phyloP scores from a whole-genome alignment of 202 grass and related monocot genomes.

The Setaria viridis region DNA sequence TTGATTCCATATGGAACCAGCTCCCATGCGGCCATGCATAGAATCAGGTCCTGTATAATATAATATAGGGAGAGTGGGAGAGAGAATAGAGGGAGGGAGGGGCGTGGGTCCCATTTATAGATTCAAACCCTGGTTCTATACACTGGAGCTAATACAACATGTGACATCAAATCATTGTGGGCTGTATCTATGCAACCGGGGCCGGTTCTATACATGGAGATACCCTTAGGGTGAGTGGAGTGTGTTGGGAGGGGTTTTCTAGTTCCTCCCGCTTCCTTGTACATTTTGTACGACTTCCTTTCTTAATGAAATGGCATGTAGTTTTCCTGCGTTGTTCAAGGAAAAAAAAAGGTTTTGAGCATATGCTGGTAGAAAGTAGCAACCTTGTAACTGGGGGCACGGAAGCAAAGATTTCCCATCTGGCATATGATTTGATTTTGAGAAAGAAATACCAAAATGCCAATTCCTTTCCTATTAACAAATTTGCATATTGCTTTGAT shows the following conservation, averaged over 20 bases:
- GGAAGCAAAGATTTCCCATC: slow-evolving; percentile 3
- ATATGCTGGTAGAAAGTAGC: neutral
- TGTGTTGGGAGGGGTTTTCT: neutral
- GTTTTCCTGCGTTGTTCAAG: neutral
- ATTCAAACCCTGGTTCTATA: no score
- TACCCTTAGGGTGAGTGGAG: neutral
- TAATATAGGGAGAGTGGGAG: no score
- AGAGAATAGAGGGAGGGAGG: no score
- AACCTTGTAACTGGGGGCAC: neutral
- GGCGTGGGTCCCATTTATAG: no score
- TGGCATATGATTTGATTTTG: slow-evolving; percentile 1
- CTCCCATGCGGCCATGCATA: no score
- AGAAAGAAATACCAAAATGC: neutral
- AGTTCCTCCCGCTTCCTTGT: neutral
- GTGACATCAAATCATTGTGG: no score
- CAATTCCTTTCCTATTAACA: neutral
- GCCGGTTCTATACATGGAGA: no score
- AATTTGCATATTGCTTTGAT: neutral
- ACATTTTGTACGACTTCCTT: neutral
- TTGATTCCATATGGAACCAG: no score
- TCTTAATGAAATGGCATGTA: neutral
- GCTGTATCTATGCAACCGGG: no score
- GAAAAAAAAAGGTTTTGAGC: neutral
- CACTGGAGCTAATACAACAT: no score
- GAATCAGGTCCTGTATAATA: no score